phyloP scores from a whole-genome alignment of 805 yeast genomes.

The Zygoascus flipseniorum region DNA sequence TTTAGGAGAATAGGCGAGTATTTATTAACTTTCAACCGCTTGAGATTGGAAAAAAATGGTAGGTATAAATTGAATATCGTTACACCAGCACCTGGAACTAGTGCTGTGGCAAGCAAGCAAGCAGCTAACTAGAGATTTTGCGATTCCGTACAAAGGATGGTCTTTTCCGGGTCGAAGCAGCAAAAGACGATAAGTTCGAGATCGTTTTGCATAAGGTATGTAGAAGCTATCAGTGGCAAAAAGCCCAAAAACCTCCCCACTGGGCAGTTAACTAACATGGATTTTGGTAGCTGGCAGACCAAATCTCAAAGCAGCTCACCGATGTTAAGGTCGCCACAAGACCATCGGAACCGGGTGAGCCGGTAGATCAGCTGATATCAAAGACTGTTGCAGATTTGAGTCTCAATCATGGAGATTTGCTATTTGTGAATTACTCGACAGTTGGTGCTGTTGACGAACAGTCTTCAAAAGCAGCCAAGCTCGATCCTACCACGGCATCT shows the following conservation, averaged over 20 bases:
- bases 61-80: no score
- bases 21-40: no score
- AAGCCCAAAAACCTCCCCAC: not conserved
- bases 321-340: constrained; percentile 34
- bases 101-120: not conserved
- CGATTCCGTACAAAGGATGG: constrained; percentile 85
- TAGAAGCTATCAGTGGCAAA: not conserved
- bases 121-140: constrained; percentile 37
- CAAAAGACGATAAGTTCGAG: constrained; percentile 37
- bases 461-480: not conserved
- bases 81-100: no score
- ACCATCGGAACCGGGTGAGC: constrained; percentile 39
- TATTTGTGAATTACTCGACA: constrained; percentile 35
- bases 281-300: not conserved
- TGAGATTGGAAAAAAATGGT: no score
- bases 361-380: constrained; percentile 32
- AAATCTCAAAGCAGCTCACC: constrained; percentile 3
- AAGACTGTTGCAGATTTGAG: constrained; percentile 29
- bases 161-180: constrained; percentile 56
- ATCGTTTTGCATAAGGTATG: constrained; percentile 31
- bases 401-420: constrained; percentile 48
- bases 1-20: not conserved
- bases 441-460: constrained; percentile 12
- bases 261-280: not conserved
- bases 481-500: constrained; percentile 10